A percentile compares a stretch with the other conserved stretches of the same genome.
These are phyloP conservation scores for Phytopythium vexans DNA, from an alignment of 352 stramenopile species.

Conservation along the genomic window DNA sequence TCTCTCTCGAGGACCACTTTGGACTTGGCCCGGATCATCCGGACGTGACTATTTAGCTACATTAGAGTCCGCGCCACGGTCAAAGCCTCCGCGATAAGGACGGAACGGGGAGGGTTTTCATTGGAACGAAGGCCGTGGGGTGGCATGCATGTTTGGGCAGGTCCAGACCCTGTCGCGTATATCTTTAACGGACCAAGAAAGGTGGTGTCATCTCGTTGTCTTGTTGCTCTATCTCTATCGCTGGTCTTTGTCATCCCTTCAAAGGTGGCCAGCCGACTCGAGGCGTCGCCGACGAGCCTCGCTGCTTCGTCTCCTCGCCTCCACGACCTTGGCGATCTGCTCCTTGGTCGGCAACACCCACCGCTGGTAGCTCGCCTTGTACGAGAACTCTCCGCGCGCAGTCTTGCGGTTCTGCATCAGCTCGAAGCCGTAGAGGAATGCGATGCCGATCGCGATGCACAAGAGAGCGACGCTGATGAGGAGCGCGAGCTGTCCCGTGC, in stretches of 20 bases:
- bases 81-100: too few relatives aligned
- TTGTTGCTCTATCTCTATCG: too few relatives aligned
- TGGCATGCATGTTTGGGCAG: too few relatives aligned
- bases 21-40: constrained; percentile 14
- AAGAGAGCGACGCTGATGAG: constrained; percentile 36
- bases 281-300: constrained; percentile 6
- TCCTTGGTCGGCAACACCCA: constrained; percentile 71
- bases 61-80: too few relatives aligned
- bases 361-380: constrained; percentile 52
- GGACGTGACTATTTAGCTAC: constrained; percentile 33
- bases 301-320: constrained; percentile 7
- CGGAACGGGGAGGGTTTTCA: too few relatives aligned
- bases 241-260: too few relatives aligned
- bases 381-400: constrained; percentile 32
- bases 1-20: constrained; percentile 37
- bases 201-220: too few relatives aligned
- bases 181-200: too few relatives aligned
- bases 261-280: too few relatives aligned
- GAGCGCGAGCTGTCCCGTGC: constrained; percentile 26
- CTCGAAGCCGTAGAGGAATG: constrained; percentile 43
- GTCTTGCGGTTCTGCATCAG: constrained; percentile 38
- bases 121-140: too few relatives aligned
- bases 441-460: constrained; percentile 33
- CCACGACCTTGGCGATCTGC: constrained; percentile 35
- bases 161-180: too few relatives aligned